A percentile compares a stretch with the other conserved stretches of the same genome.
Conservation (phyloP, 257 asterid species). For the Asclepias syriaca region DNA sequence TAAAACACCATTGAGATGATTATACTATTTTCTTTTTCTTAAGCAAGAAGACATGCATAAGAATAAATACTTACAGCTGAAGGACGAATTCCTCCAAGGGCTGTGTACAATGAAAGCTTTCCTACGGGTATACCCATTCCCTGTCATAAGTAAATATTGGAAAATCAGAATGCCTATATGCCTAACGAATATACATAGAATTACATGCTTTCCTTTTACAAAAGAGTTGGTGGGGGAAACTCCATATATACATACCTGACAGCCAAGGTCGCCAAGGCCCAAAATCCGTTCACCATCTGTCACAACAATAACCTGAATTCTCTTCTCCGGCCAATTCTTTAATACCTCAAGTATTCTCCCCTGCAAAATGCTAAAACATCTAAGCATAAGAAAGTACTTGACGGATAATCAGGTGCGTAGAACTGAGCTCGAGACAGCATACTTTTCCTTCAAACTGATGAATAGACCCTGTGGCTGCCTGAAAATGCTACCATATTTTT, state of each 20-base stretch:
- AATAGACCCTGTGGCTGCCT: conserved; percentile 98
- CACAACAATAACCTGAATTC: conserved; percentile 92
- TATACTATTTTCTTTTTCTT: background rate
- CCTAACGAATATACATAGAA: background rate
- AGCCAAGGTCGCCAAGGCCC: conserved; percentile 99
- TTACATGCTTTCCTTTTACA: background rate
- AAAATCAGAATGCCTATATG: conserved; percentile 5
- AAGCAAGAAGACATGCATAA: background rate
- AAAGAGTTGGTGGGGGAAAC: background rate
- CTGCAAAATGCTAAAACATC: conserved; percentile 37
- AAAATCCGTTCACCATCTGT: conserved; percentile 96
- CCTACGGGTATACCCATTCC: conserved; percentile 99
- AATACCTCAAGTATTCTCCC: conserved; percentile 91
- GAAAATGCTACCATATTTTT: conserved; percentile 93
- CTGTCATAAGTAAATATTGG: conserved; percentile 34
- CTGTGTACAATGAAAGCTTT: conserved; percentile 80
- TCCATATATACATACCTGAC: conserved; percentile 53
- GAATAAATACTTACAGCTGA: conserved; percentile 46
- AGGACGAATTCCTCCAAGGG: conserved; percentile 94
- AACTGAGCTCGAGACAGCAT: conserved; percentile 13
- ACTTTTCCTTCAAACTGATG: conserved; percentile 96
- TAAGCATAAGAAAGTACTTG: conserved; percentile 18
- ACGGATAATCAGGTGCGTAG: background rate
- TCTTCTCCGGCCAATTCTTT: conserved; percentile 96
- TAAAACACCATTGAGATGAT: background rate